A percentile compares a stretch with the other conserved stretches of the same genome.
Conservation (phyloP, 2,329 filamentous ascomycete genomes). For the Claviceps spartinae region DNA sequence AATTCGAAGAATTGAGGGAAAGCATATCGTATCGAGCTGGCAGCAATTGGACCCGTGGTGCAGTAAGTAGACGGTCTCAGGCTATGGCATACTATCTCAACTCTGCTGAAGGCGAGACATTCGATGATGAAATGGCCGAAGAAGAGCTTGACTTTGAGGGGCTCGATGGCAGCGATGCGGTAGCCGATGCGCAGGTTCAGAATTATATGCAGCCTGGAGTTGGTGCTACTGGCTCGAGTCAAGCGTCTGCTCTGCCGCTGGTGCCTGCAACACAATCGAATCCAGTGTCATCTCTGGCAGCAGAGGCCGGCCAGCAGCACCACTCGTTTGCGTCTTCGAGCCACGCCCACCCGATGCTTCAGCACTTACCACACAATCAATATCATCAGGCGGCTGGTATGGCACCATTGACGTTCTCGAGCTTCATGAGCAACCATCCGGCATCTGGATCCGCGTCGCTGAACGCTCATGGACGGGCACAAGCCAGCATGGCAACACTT, state of each 20-base stretch:
- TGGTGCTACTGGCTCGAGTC: background rate
- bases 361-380: slow-evolving; percentile 8
- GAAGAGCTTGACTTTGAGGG: slow-evolving; percentile 32
- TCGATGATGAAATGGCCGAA: slow-evolving; percentile 30
- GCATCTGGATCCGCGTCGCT: slow-evolving; percentile 9
- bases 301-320: slow-evolving; percentile 13
- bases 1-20: slow-evolving; percentile 32
- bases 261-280: slow-evolving; percentile 12
- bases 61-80: slow-evolving; percentile 7
- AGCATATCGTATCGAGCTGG: slow-evolving; percentile 11
- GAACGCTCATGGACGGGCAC: slow-evolving; percentile 10
- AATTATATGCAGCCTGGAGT: slow-evolving; percentile 8
- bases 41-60: slow-evolving; percentile 6
- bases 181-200: slow-evolving; percentile 19
- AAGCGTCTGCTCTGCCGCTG: slow-evolving; percentile 1
- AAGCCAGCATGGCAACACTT: slow-evolving; percentile 19
- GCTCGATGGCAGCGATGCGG: slow-evolving; percentile 26
- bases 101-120: slow-evolving; percentile 19
- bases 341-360: slow-evolving; percentile 9
- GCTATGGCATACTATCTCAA: slow-evolving; percentile 11
- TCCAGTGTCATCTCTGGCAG: slow-evolving; percentile 16
- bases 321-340: slow-evolving; percentile 11
- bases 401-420: slow-evolving; percentile 13
- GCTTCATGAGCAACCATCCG: slow-evolving; percentile 16
- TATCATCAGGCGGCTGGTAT: slow-evolving; percentile 5